These are phyloP conservation scores for Samsoniella hepiali DNA, from an alignment of 2,329 filamentous ascomycete species.

Conservation along the genomic window DNA sequence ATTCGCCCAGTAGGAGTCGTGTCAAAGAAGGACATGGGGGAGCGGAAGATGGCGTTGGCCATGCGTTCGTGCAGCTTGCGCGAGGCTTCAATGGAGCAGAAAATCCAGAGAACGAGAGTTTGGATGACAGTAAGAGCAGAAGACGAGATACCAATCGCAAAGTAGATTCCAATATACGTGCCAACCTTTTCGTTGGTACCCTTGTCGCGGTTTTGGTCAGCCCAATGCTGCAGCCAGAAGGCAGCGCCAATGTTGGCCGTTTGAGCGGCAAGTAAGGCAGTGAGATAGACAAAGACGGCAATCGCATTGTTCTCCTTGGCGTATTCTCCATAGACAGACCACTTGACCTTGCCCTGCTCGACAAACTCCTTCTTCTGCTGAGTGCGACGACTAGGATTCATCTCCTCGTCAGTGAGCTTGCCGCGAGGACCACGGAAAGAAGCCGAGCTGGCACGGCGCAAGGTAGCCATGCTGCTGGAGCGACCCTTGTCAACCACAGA, in stretches of 20 bases:
- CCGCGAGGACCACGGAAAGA: slow-evolving; percentile 85
- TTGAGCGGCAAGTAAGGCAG: slow-evolving; percentile 76
- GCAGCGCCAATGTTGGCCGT: slow-evolving; percentile 78
- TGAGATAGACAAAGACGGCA: slow-evolving; percentile 77
- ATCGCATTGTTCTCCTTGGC: slow-evolving; percentile 88
- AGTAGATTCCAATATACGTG: slow-evolving; percentile 93
- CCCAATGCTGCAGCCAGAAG: slow-evolving; percentile 93
- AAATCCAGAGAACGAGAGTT: slow-evolving; percentile 96
- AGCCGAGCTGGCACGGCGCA: slow-evolving; percentile 86
- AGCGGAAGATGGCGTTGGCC: slow-evolving; percentile 95
- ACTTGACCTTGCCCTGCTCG: slow-evolving; percentile 97
- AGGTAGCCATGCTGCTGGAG: slow-evolving; percentile 70
- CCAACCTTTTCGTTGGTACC: slow-evolving; percentile 72
- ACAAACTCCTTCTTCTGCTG: slow-evolving; percentile 83
- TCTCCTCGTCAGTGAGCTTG: slow-evolving; percentile 81
- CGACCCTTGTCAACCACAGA: slow-evolving; percentile 50
- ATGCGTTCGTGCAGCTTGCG: slow-evolving; percentile 95
- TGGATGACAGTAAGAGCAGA: slow-evolving; percentile 83
- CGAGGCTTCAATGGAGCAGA: slow-evolving; percentile 98
- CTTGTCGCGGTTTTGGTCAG: slow-evolving; percentile 68
- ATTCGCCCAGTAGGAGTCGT: slow-evolving; percentile 96
- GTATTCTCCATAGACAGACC: slow-evolving; percentile 88
- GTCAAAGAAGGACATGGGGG: slow-evolving; percentile 98
- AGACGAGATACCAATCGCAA: slow-evolving; percentile 86
- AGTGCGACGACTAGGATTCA: slow-evolving; percentile 71